Conservation (phyloP, 2,329 filamentous ascomycete species). For the Claviceps pusilla region DNA sequence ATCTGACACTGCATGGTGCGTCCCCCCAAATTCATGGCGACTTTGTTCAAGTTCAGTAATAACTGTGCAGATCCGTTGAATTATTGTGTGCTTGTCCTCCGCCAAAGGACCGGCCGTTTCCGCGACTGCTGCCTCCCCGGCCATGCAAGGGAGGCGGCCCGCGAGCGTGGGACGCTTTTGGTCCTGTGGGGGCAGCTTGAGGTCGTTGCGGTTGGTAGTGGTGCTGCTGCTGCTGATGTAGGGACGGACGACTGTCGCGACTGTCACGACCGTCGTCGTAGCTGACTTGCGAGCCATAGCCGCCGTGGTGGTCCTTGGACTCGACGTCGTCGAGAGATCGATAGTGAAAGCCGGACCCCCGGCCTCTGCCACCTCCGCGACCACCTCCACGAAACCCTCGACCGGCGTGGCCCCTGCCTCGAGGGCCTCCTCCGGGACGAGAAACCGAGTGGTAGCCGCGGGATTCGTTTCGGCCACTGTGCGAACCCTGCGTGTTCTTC, state of each 20-base stretch:
- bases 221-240: conserved; percentile 11
- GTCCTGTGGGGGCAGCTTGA: conserved; percentile 9
- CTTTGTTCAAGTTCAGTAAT: conserved; percentile 17
- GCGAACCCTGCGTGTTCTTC: conserved; percentile 18
- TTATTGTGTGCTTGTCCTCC: conserved; percentile 11
- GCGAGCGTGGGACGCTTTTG: conserved; percentile 3
- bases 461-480: conserved; percentile 25
- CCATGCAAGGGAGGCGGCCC: neutral
- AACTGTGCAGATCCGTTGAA: conserved; percentile 24
- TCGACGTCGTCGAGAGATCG: conserved; percentile 54
- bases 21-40: neutral
- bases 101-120: conserved; percentile 10
- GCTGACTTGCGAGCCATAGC: conserved; percentile 27
- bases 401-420: conserved; percentile 21
- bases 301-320: conserved; percentile 29
- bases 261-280: conserved; percentile 26
- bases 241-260: too few relatives aligned
- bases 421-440: conserved; percentile 20
- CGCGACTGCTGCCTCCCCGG: conserved; percentile 6
- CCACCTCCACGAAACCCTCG: conserved; percentile 25
- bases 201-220: conserved; percentile 1
- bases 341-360: conserved; percentile 40
- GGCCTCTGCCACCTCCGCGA: conserved; percentile 23
- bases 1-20: too few relatives aligned
- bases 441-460: conserved; percentile 25